phyloP scores from a whole-genome alignment of 2,329 filamentous ascomycete genomes.

The Pseudocercospora fijiensis region DNA sequence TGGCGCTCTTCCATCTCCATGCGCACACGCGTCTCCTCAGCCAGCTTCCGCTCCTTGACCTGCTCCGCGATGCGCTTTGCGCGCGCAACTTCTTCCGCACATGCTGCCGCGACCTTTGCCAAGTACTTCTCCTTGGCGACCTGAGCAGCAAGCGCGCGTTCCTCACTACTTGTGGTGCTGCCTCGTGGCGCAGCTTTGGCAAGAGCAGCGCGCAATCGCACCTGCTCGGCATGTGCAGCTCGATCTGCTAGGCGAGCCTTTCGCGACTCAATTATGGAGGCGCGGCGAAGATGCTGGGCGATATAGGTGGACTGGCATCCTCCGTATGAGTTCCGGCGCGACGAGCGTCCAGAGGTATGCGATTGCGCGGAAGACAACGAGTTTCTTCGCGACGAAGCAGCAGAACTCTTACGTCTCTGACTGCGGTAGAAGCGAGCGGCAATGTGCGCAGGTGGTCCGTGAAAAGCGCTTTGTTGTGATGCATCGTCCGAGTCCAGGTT shows the following conservation, averaged over 20 bases:
- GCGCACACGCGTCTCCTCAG: constrained; percentile 67
- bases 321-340: constrained; percentile 42
- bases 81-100: constrained; percentile 78
- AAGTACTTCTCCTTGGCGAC: constrained; percentile 76
- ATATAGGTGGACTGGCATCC: constrained; percentile 70
- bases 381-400: constrained; percentile 75
- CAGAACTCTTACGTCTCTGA: constrained; percentile 69
- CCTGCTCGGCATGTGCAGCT: constrained; percentile 79
- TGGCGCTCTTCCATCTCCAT: constrained; percentile 77
- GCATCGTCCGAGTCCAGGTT: constrained; percentile 16
- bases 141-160: constrained; percentile 73
- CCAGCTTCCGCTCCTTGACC: constrained; percentile 76
- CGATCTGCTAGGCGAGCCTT: constrained; percentile 77
- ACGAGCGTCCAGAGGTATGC: constrained; percentile 62
- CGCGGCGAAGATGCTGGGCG: constrained; percentile 74
- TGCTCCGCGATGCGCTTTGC: constrained; percentile 80
- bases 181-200: constrained; percentile 67
- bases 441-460: constrained; percentile 71
- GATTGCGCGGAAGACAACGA: constrained; percentile 71
- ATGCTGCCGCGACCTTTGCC: constrained; percentile 76
- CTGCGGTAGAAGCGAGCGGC: constrained; percentile 75
- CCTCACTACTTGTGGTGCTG: constrained; percentile 64
- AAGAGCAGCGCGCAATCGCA: constrained; percentile 70
- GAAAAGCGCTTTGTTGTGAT: constrained; percentile 36
- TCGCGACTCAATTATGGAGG: constrained; percentile 76